phyloP scores from a whole-genome alignment of 1,284 basidiomycete species.

The Puccinia triticina region DNA sequence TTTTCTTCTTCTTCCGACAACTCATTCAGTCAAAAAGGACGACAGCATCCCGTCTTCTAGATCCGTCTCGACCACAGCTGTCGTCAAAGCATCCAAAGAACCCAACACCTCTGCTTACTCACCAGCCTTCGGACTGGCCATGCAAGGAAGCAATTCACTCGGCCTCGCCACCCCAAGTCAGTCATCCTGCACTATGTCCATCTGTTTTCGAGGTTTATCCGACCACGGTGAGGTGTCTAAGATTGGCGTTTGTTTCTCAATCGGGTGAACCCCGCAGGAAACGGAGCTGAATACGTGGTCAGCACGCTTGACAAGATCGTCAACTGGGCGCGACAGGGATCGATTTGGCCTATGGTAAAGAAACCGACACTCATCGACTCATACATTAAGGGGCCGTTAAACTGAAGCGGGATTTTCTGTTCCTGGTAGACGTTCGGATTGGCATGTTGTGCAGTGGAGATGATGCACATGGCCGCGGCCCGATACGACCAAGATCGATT shows the following conservation, averaged over 20 bases:
- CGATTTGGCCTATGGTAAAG: slow-evolving; percentile 99
- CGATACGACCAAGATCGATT: slow-evolving; percentile 98
- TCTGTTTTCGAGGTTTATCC: neutral
- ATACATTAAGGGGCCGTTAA: neutral
- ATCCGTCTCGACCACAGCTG: slow-evolving; percentile 26
- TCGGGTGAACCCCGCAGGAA: slow-evolving; percentile 27
- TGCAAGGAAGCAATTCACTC: slow-evolving; percentile 77
- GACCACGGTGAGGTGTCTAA: neutral
- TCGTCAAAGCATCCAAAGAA: slow-evolving; percentile 13
- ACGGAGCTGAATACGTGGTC: slow-evolving; percentile 81
- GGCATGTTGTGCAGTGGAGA: slow-evolving; percentile 98
- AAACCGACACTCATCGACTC: neutral
- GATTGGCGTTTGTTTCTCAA: neutral
- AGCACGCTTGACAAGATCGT: slow-evolving; percentile 94
- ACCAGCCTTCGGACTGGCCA: slow-evolving; percentile 63
- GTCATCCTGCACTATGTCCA: neutral
- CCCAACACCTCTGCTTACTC: slow-evolving; percentile 45
- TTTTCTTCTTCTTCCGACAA: neutral
- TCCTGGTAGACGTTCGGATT: slow-evolving; percentile 68
- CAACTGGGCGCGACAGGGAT: slow-evolving; percentile 96
- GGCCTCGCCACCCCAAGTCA: slow-evolving; percentile 75
- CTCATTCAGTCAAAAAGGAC: slow-evolving; percentile 8
- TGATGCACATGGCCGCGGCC: slow-evolving; percentile 99
- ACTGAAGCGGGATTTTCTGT: neutral
- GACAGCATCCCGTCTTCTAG: neutral